Evolutionary conservation across 2,329 filamentous ascomycete genomes (phyloP).

Genomic region (Thielaviopsis populi): DNA sequence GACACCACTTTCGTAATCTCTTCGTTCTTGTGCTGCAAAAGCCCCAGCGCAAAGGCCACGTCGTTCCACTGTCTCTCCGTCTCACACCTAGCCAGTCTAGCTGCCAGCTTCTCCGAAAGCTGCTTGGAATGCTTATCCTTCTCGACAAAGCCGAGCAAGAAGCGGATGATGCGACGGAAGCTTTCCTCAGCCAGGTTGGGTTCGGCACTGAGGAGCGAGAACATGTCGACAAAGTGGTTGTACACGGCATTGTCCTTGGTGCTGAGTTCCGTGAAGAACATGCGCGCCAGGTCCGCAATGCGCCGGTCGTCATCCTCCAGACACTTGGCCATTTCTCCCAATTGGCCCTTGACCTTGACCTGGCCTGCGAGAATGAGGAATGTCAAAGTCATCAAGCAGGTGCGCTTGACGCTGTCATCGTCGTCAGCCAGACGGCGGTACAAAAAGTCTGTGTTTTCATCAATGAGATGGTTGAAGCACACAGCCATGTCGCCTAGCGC

Average conservation of each 20-base stretch:
- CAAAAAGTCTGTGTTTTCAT: conserved; percentile 96
- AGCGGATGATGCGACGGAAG: conserved; percentile 75
- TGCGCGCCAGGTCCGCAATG: conserved; percentile 81
- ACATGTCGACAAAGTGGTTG: conserved; percentile 99
- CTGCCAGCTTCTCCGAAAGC: conserved; percentile 80
- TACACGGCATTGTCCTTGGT: conserved; percentile 99
- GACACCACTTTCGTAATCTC: conserved; percentile 64
- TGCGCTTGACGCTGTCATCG: conserved; percentile 84
- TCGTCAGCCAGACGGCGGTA: conserved; percentile 84
- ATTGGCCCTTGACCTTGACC: conserved; percentile 97
- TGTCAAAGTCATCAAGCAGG: conserved; percentile 94
- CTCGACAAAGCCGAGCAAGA: conserved; percentile 89
- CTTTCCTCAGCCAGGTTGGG: conserved; percentile 67
- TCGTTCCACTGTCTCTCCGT: conserved; percentile 96
- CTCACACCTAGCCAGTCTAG: conserved; percentile 70
- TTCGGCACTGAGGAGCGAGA: conserved; percentile 77
- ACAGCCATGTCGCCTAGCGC: conserved; percentile 98
- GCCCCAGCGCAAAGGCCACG: conserved; percentile 77
- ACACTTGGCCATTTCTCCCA: conserved; percentile 98
- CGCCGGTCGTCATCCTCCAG: conserved; percentile 90
- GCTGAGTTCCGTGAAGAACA: conserved; percentile 97
- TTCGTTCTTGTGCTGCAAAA: conserved; percentile 86
- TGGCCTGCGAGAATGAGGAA: conserved; percentile 95
- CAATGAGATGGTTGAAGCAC: conserved; percentile 97
- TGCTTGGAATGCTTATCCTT: conserved; percentile 99